Evolutionary conservation across 2,329 filamentous ascomycete species (phyloP), one percentile per base, ranked within the genome.

Genomic region (Ceratocystis cubensis): DNA sequence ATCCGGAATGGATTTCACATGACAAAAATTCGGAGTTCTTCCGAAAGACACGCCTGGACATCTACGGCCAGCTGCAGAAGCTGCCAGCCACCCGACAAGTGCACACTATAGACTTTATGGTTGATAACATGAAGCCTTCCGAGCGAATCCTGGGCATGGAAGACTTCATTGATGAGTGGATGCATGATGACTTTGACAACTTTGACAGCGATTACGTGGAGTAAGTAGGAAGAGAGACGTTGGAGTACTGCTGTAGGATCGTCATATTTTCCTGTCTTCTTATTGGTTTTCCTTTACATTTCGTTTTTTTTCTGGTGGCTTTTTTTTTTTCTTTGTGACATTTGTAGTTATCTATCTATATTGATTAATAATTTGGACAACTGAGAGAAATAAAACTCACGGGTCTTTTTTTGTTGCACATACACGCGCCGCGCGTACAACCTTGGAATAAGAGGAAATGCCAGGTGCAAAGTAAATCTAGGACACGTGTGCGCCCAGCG

Each of bases 71-170:
- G 13, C 25, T 64, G 37, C n/a, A 20, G 15, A 20, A 37, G 62
- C 25, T 64, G 13, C 44, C 45, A n/a, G 53, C 62, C 20, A 45
- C 62, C 7, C 44, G 62, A 8, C 62, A 64, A 46, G 45, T 46
- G 15, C 25, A 33, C 22, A 50, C 33, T 5, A 25, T 64, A 20
- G 62, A 64, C 15, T 64, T 64, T 53, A 30, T 59, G 28, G 56
- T 59, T 70, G 89, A 92, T 74, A 92, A 92, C 73, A 82, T 89
- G 72, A 86, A 89, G 68, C 85, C 86, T 4, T 80, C 80, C 1
- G 88, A 91, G 75, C 76, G 81, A 28, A 84, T 87, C 69, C 89
- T 81, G 69, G 81, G 81, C 25, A 89, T 91, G 78, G 83, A 81
- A 1, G 88, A 93, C 72, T 92, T 93, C 71, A 74, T 89, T 15